Evolutionary conservation across 495 filamentous ascomycete species (phyloP).

Genomic region (Penicillium cosmopolitanum): DNA sequence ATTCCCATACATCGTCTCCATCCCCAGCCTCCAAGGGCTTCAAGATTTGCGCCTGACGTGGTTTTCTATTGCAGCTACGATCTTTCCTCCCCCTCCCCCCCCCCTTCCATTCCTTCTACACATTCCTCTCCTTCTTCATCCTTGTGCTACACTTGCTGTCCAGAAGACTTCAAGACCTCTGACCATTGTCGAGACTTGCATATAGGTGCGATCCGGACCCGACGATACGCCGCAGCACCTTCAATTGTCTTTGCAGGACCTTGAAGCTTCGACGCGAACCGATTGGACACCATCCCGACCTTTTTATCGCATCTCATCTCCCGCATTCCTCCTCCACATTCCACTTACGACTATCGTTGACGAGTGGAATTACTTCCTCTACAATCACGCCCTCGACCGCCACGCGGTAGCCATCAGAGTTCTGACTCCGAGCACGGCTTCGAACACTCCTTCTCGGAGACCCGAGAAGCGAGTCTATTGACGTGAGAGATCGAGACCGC

Average conservation of each 20-base stretch:
- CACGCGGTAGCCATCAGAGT: conserved; percentile 4
- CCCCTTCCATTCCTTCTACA: conserved; percentile 37
- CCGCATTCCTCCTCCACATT: conserved; percentile 37
- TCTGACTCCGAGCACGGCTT: conserved; percentile 12
- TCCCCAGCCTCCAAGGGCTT: conserved; percentile 41
- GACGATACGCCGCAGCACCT: conserved; percentile 10
- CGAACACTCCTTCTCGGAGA: conserved; percentile 51
- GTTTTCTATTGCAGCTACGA: conserved; percentile 37
- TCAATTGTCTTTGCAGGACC: conserved; percentile 7
- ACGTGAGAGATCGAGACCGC: conserved; percentile 22
- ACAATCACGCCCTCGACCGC: conserved; percentile 3
- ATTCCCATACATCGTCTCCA: conserved; percentile 36
- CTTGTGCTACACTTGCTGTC: conserved; percentile 12
- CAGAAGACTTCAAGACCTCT: conserved; percentile 26
- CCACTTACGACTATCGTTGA: conserved; percentile 26
- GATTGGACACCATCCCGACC: conserved; percentile 11
- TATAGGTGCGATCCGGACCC: conserved; percentile 30
- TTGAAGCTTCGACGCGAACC: conserved; percentile 9
- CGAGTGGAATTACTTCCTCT: conserved; percentile 1
- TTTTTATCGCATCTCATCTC: conserved; percentile 18
- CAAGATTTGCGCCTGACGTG: conserved; percentile 35
- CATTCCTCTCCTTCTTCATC: conserved; percentile 31
- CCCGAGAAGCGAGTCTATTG: conserved; percentile 49
- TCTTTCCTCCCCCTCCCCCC: conserved; percentile 31
- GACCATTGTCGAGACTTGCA: conserved; percentile 24